Evolutionary conservation across 2,329 filamentous ascomycete species (phyloP).

Genomic region (Penicillium sp.): DNA sequence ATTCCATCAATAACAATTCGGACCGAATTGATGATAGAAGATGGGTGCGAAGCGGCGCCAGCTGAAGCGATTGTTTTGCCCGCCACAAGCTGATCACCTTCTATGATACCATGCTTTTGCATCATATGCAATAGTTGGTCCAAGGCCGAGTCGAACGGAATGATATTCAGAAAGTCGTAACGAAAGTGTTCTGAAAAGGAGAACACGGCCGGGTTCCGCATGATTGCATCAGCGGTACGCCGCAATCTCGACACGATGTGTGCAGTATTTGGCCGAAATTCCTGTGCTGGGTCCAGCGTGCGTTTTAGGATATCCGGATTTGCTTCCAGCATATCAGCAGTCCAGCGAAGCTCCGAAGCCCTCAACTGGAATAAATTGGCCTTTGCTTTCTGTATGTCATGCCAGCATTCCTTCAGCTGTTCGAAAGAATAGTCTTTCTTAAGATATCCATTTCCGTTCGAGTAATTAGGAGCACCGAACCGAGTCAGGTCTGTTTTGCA

Average conservation of each 20-base stretch:
- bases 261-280: conserved; percentile 10
- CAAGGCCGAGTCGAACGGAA: conserved; percentile 14
- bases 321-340: conserved; percentile 17
- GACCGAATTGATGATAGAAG: background rate
- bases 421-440: background rate
- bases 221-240: background rate
- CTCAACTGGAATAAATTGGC: background rate
- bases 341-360: conserved; percentile 9
- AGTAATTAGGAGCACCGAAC: background rate
- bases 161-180: conserved; percentile 11
- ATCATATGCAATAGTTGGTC: conserved; percentile 7
- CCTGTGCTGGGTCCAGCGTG: conserved; percentile 15
- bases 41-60: background rate
- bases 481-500: background rate
- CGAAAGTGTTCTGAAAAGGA: conserved; percentile 2
- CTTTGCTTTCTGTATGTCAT: conserved; percentile 8
- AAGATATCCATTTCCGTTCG: background rate
- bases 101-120: conserved; percentile 2
- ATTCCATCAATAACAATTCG: conserved; percentile 8
- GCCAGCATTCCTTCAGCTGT: conserved; percentile 1
- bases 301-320: conserved; percentile 24
- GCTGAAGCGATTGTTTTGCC: background rate
- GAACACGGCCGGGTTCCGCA: background rate
- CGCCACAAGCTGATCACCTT: background rate
- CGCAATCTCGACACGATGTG: conserved; percentile 12